Conservation (phyloP, 176 grass and related monocot species). For the Dendrocalamus sinicus region DNA sequence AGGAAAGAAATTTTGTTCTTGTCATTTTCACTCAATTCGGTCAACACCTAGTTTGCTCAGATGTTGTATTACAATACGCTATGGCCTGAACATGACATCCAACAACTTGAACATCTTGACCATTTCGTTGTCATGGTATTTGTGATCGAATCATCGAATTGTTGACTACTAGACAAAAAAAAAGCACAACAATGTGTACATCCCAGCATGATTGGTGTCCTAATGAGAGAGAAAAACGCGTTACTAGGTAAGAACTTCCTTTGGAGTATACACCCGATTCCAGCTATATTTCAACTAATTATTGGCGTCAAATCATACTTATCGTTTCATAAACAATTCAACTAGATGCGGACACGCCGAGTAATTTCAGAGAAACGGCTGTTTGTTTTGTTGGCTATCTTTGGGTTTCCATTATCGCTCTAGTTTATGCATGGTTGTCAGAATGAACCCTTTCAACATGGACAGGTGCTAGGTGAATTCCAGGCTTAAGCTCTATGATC, state of each 20-base stretch:
- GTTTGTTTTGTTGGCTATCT: neutral
- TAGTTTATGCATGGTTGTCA: neutral
- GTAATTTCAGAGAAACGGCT: neutral
- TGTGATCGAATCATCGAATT: neutral
- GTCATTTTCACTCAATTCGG: constrained; percentile 10
- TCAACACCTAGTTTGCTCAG: neutral
- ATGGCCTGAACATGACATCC: constrained; percentile 30
- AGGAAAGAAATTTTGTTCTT: neutral
- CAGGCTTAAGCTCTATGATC: neutral
- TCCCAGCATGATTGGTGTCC: neutral
- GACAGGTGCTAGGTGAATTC: neutral
- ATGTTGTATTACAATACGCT: constrained; percentile 9
- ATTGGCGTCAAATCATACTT: neutral
- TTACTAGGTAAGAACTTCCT: neutral
- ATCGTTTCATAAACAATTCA: neutral
- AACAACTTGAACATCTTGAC: constrained; percentile 44
- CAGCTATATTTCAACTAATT: neutral
- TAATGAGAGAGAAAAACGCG: neutral
- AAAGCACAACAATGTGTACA: neutral
- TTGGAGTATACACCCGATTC: neutral
- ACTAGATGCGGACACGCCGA: neutral
- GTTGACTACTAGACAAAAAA: constrained; percentile 28
- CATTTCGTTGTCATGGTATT: constrained; percentile 15
- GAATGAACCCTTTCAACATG: neutral
- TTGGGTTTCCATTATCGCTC: neutral